A percentile compares a stretch with the other conserved stretches of the same genome.
Conservation (phyloP, 2,329 filamentous ascomycete species). For the Colletotrichum tropicale region DNA sequence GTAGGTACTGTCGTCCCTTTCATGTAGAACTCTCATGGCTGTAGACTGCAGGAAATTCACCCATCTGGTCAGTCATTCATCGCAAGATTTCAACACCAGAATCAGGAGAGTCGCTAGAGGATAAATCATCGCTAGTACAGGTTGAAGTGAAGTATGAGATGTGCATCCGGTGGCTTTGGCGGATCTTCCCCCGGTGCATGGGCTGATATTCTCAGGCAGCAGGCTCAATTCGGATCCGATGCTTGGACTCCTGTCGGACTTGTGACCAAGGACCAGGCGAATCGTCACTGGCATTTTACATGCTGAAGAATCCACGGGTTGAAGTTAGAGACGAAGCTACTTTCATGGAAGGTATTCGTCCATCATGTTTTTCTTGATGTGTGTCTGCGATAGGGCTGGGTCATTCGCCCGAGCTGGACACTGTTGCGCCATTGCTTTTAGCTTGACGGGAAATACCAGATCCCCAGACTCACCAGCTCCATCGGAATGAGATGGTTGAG, state of each 20-base stretch:
- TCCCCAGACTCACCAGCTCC: background rate
- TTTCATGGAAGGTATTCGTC: background rate
- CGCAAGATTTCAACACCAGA: background rate
- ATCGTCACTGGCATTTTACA: background rate
- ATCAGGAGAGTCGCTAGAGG: background rate
- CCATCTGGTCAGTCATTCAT: background rate
- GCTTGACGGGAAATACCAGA: background rate
- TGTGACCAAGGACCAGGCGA: background rate
- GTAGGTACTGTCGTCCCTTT: background rate
- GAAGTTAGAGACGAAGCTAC: background rate
- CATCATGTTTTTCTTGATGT: background rate
- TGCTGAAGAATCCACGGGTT: background rate
- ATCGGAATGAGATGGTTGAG: background rate
- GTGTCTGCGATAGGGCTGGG: background rate
- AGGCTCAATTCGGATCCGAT: background rate
- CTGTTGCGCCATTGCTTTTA: background rate
- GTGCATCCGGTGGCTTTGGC: background rate
- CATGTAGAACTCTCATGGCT: background rate
- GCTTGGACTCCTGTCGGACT: background rate
- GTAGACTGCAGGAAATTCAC: background rate
- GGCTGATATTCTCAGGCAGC: background rate
- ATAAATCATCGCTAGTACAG: background rate
- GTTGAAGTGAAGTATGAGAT: background rate
- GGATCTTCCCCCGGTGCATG: background rate
- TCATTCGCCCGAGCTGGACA: background rate